These are phyloP conservation scores for Urtica urens DNA, from an alignment of 306 rosid species.

Conservation along the genomic window DNA sequence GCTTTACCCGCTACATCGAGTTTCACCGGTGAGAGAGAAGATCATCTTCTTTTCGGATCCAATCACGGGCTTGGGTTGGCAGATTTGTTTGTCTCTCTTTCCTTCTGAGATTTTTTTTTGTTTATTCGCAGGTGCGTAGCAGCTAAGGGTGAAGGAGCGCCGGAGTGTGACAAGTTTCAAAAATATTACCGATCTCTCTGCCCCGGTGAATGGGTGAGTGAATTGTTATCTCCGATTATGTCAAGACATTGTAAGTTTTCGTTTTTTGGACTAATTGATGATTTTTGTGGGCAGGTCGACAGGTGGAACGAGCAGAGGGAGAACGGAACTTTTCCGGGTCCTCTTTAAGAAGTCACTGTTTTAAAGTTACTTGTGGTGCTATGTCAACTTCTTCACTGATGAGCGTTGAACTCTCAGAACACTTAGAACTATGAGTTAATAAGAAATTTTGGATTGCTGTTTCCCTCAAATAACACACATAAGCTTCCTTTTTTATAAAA, in stretches of 20 bases:
- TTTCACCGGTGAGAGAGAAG: conserved; percentile 59
- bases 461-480: too few relatives aligned
- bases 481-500: too few relatives aligned
- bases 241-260: neutral
- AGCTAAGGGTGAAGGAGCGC: conserved; percentile 84
- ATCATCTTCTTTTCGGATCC: too few relatives aligned
- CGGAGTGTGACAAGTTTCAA: conserved; percentile 79
- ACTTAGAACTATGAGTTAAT: conserved; percentile 39
- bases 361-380: conserved; percentile 18
- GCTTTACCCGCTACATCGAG: conserved; percentile 88
- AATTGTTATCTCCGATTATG: conserved; percentile 19
- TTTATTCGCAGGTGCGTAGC: conserved; percentile 51
- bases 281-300: conserved; percentile 47
- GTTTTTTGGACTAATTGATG: neutral
- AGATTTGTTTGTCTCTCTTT: conserved; percentile 3
- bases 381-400: conserved; percentile 2
- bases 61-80: too few relatives aligned
- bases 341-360: conserved; percentile 43
- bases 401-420: conserved; percentile 35
- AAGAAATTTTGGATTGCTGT: conserved; percentile 54
- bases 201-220: conserved; percentile 94
- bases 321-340: conserved; percentile 95
- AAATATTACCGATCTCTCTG: conserved; percentile 88
- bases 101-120: neutral
- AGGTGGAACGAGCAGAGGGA: conserved; percentile 98